Base-by-base conservation (phyloP, 306 rosid genomes). In the Sophora flavescens region DNA sequence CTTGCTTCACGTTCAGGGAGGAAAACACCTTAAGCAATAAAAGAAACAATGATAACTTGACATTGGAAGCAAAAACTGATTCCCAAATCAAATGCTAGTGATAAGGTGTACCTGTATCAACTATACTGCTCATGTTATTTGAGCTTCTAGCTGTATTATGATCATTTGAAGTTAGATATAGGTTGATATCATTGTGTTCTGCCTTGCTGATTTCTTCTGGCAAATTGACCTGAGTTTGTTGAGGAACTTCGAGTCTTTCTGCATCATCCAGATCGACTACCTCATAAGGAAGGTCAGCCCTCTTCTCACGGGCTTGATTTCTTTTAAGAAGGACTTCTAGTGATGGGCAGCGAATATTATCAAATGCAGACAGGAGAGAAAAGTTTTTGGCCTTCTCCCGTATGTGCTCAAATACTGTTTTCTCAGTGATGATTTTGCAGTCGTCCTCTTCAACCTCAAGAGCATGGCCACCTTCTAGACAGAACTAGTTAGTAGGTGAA, bases 321-420 rank as follows among this genome's bases (percentile, higher is more conserved):
- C 88, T 87, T 74, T 88, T 65, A 53, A 71, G 62, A 71, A 81
- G 80, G 66, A 86, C 82, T 75, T 84, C 92, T 15, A 85, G 58
- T 47, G 95, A 71, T 50, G 91, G 84, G 41, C 86, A 72, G 77
- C 63, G 74, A 71, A 82, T 67, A 57, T 48, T 81, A 78, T 84
- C 84, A 72, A 89, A 79, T 35, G 93, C 54, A 57, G 85, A 75
- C 73, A 86, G 70, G 41, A 76, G 74, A 39, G 88, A 84, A 66
- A 90, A 90, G 81, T 71, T 87, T 85, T 88, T 92, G 74, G 98
- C 88, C 78, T 92, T 95, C 83, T 90, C 92, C 26, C 98, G 89
- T 81, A 95, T 90, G 89, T 89, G 97, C 58, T 95, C 92, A 86
- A 95, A 95, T 79, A 92, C 92, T 45, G 93, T 89, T 75, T 86